Evolutionary conservation across 2,329 filamentous ascomycete genomes (phyloP).

Genomic region (Phialophora tarda): DNA sequence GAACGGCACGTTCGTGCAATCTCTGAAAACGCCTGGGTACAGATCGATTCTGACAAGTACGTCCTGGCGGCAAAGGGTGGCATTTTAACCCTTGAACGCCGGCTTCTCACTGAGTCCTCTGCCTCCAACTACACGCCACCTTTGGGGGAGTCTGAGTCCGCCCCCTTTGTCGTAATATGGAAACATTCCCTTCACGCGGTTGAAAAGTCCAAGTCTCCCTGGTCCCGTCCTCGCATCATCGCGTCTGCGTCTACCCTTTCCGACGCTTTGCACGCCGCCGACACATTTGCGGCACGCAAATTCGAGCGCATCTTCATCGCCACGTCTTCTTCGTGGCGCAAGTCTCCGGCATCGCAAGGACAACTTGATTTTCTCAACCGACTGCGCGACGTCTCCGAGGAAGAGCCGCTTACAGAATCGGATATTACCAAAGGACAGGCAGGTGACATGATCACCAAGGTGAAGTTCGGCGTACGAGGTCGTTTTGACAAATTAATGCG

Average conservation of each 20-base stretch:
- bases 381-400: slow-evolving; percentile 47
- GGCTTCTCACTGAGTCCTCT: slow-evolving; percentile 8
- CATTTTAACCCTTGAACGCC: slow-evolving; percentile 60
- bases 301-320: slow-evolving; percentile 73
- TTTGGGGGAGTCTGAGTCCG: background rate
- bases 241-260: slow-evolving; percentile 69
- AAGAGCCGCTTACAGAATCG: slow-evolving; percentile 52
- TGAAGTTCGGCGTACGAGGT: slow-evolving; percentile 80
- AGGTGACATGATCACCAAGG: slow-evolving; percentile 87
- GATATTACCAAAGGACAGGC: slow-evolving; percentile 80
- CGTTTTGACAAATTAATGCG: slow-evolving; percentile 62
- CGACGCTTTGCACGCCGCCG: slow-evolving; percentile 81
- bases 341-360: slow-evolving; percentile 61
- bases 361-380: slow-evolving; percentile 55
- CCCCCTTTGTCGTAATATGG: slow-evolving; percentile 34
- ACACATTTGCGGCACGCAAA: slow-evolving; percentile 73
- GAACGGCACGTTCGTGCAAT: slow-evolving; percentile 79
- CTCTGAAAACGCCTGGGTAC: slow-evolving; percentile 82
- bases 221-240: slow-evolving; percentile 70
- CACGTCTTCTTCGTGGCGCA: slow-evolving; percentile 72
- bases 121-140: slow-evolving; percentile 1
- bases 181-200: slow-evolving; percentile 34
- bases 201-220: slow-evolving; percentile 58
- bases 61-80: slow-evolving; percentile 70
- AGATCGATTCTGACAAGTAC: slow-evolving; percentile 71